These are phyloP conservation scores for Sporisorium graminicola DNA, from an alignment of 1,284 basidiomycete genomes.

Conservation along the genomic window DNA sequence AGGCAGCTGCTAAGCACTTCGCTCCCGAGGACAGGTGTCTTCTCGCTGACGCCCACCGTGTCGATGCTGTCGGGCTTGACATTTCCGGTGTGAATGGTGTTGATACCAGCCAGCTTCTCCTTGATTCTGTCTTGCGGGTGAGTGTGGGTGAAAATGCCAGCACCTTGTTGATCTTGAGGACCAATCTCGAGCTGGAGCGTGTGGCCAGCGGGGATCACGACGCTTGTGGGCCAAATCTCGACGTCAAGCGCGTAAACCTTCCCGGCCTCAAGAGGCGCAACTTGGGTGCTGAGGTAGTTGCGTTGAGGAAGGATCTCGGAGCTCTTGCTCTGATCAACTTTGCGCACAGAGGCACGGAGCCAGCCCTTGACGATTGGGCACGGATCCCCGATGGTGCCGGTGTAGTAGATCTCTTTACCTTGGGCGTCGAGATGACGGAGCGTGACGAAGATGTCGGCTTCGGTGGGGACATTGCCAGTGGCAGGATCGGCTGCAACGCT, in stretches of 20 bases:
- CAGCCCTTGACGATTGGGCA: constrained; percentile 68
- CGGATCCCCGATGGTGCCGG: constrained; percentile 67
- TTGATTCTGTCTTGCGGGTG: constrained; percentile 19
- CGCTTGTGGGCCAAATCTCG: constrained; percentile 69
- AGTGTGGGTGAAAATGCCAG: constrained; percentile 21
- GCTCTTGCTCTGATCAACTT: constrained; percentile 46
- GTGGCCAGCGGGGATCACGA: constrained; percentile 58
- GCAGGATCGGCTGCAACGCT: constrained; percentile 35
- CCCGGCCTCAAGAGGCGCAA: constrained; percentile 50
- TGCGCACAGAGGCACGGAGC: constrained; percentile 67
- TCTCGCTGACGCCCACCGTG: constrained; percentile 16
- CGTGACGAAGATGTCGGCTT: constrained; percentile 68
- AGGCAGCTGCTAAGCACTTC: constrained; percentile 18
- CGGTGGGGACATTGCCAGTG: constrained; percentile 52
- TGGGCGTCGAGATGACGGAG: constrained; percentile 65
- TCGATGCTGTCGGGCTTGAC: constrained; percentile 1
- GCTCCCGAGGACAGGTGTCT: constrained; percentile 24
- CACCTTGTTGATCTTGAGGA: constrained; percentile 38
- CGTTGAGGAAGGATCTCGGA: constrained; percentile 62
- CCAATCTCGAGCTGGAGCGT: constrained; percentile 64
- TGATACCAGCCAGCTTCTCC: constrained; percentile 21
- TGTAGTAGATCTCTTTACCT: constrained; percentile 69
- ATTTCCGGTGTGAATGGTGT: constrained; percentile 15
- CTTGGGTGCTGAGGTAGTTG: constrained; percentile 62
- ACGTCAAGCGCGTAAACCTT: constrained; percentile 59